phyloP scores from a whole-genome alignment of 2,329 filamentous ascomycete genomes.

The Beauveria varroae region DNA sequence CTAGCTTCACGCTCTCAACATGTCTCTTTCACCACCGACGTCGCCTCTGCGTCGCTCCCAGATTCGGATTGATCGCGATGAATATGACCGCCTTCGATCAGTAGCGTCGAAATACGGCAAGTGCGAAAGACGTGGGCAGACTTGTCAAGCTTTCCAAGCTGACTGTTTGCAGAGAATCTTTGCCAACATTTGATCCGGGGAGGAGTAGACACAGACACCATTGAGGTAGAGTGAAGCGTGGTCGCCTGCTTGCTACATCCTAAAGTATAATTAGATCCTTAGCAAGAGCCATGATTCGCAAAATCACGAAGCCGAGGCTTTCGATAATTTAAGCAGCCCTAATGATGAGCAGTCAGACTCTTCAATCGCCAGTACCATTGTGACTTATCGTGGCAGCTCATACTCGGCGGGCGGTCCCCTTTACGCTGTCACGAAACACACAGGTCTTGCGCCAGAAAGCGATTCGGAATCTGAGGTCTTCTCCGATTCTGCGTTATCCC shows the following conservation, averaged over 20 bases:
- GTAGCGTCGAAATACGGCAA: constrained; percentile 8
- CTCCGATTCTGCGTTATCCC: not conserved
- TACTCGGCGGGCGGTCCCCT: not conserved
- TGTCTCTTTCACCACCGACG: not conserved
- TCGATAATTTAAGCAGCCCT: not conserved
- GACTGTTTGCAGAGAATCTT: constrained; percentile 29
- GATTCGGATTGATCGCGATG: constrained; percentile 1
- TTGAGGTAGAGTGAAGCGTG: constrained; percentile 31
- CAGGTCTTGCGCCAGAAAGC: not conserved
- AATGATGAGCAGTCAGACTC: not conserved
- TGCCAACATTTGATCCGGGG: constrained; percentile 41
- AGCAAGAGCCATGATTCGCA: not conserved
- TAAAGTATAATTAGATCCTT: constrained; percentile 10
- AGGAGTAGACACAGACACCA: constrained; percentile 38
- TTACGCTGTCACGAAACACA: not conserved
- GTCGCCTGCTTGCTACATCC: not conserved
- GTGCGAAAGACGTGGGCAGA: not conserved
- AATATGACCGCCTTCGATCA: constrained; percentile 7
- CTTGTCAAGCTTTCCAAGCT: not conserved
- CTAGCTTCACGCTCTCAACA: not conserved
- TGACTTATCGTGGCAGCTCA: constrained; percentile 1
- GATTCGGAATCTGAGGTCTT: constrained; percentile 2
- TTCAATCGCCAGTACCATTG: not conserved
- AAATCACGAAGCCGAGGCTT: not conserved
- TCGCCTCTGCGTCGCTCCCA: constrained; percentile 3